Evolutionary conservation across 495 filamentous ascomycete genomes (phyloP).

Genomic region (Aspergillus bertholletiae): DNA sequence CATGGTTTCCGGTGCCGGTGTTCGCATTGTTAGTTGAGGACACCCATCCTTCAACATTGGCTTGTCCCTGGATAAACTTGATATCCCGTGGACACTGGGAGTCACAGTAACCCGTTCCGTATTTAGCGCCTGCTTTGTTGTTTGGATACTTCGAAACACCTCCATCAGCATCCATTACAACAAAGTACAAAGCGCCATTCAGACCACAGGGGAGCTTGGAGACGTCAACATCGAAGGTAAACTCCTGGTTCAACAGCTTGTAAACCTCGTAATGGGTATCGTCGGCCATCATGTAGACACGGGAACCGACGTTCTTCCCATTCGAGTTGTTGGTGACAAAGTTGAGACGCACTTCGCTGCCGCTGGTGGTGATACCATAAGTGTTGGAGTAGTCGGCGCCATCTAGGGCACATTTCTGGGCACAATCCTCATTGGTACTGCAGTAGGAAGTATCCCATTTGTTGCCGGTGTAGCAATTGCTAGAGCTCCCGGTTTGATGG

Average conservation of each 20-base stretch:
- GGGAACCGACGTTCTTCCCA: conserved; percentile 50
- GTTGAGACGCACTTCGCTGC: conserved; percentile 51
- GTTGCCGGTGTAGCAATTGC: conserved; percentile 65
- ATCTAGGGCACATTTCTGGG: conserved; percentile 57
- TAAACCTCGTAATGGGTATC: conserved; percentile 57
- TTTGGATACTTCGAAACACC: conserved; percentile 45
- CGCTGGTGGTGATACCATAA: conserved; percentile 54
- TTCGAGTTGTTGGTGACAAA: conserved; percentile 43
- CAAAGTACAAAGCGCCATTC: conserved; percentile 70
- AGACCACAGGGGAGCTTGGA: conserved; percentile 64
- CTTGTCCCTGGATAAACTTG: conserved; percentile 68
- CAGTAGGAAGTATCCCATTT: conserved; percentile 54
- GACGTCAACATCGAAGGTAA: conserved; percentile 67
- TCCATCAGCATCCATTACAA: conserved; percentile 62
- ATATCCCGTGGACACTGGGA: conserved; percentile 64
- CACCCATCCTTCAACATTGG: conserved; percentile 59
- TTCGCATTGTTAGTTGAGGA: conserved; percentile 57
- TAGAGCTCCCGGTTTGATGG: conserved; percentile 46
- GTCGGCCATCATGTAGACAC: conserved; percentile 57
- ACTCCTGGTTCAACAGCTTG: conserved; percentile 57
- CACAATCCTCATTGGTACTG: conserved; percentile 50
- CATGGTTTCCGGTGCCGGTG: conserved; percentile 55
- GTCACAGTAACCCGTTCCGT: conserved; percentile 77
- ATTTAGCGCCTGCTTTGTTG: conserved; percentile 67
- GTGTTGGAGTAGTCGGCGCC: conserved; percentile 54